Conservation (phyloP, 768 basidiomycete species). For the Tylopilus subfusipes region DNA sequence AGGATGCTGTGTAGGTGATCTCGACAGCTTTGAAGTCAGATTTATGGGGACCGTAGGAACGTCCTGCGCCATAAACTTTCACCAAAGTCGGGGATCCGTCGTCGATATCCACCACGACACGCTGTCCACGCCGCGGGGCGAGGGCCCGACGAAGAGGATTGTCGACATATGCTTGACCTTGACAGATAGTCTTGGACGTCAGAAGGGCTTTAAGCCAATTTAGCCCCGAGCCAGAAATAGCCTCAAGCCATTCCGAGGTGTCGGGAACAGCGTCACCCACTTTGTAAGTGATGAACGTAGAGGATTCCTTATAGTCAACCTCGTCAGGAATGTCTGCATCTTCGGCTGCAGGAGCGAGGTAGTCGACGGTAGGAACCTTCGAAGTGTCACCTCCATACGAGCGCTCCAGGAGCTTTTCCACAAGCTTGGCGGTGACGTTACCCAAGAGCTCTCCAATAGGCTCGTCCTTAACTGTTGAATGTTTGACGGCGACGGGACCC, state of each 20-base stretch:
- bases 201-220: constrained; percentile 87
- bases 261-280: constrained; percentile 57
- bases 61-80: constrained; percentile 70
- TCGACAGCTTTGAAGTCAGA: constrained; percentile 79
- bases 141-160: constrained; percentile 89
- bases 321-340: constrained; percentile 36
- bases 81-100: constrained; percentile 54
- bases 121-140: constrained; percentile 75
- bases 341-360: constrained; percentile 60
- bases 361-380: constrained; percentile 79
- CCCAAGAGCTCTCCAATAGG: constrained; percentile 91
- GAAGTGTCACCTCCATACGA: constrained; percentile 74
- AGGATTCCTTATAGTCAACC: constrained; percentile 41
- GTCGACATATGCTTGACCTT: constrained; percentile 79
- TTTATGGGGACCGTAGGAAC: constrained; percentile 74
- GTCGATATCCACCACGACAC: constrained; percentile 57
- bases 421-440: constrained; percentile 75
- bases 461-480: constrained; percentile 85
- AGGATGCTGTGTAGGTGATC: constrained; percentile 52
- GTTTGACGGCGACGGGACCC: constrained; percentile 92
- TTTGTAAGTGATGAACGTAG: constrained; percentile 46
- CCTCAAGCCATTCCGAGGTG: constrained; percentile 73
- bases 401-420: constrained; percentile 71
- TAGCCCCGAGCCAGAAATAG: constrained; percentile 75
- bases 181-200: constrained; percentile 78